A percentile compares a stretch with the other conserved stretches of the same genome.
Conservation (phyloP, 495 filamentous ascomycete species). For the Xylaria curta region DNA sequence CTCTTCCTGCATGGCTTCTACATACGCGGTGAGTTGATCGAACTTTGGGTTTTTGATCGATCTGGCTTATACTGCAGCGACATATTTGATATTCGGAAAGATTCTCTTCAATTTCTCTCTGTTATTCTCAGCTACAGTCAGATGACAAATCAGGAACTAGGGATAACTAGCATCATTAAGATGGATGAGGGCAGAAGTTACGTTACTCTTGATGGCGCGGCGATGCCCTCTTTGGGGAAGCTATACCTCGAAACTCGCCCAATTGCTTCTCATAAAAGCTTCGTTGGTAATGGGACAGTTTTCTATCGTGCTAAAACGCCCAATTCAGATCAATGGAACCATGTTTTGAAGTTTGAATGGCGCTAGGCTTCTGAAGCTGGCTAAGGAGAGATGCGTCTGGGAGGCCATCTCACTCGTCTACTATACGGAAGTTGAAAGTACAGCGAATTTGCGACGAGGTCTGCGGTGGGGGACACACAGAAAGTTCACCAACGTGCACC, state of each 20-base stretch:
- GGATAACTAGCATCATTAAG: conserved; percentile 32
- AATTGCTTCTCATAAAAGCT: conserved; percentile 31
- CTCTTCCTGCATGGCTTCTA: conserved; percentile 49
- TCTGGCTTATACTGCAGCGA: conserved; percentile 51
- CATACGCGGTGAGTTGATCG: conserved; percentile 42
- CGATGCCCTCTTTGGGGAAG: conserved; percentile 31
- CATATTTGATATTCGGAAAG: conserved; percentile 46
- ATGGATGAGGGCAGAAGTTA: conserved; percentile 33
- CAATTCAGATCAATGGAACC: conserved; percentile 33
- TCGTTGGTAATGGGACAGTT: conserved; percentile 38
- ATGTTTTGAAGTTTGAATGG: conserved; percentile 40
- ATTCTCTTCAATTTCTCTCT: conserved; percentile 41
- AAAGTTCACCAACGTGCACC: too few relatives aligned
- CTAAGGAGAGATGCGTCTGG: conserved; percentile 34
- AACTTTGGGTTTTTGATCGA: conserved; percentile 54
- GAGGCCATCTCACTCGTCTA: conserved; percentile 37
- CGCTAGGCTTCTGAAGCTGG: conserved; percentile 38
- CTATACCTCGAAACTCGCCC: conserved; percentile 38
- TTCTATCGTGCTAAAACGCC: conserved; percentile 35
- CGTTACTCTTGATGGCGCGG: conserved; percentile 26
- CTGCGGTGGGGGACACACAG: conserved; percentile 36
- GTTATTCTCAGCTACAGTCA: conserved; percentile 36
- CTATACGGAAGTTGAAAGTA: conserved; percentile 38
- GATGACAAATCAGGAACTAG: conserved; percentile 33
- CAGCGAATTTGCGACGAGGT: conserved; percentile 37